Conservation (phyloP, 2,329 filamentous ascomycete genomes). For the Diplodia seriata region DNA sequence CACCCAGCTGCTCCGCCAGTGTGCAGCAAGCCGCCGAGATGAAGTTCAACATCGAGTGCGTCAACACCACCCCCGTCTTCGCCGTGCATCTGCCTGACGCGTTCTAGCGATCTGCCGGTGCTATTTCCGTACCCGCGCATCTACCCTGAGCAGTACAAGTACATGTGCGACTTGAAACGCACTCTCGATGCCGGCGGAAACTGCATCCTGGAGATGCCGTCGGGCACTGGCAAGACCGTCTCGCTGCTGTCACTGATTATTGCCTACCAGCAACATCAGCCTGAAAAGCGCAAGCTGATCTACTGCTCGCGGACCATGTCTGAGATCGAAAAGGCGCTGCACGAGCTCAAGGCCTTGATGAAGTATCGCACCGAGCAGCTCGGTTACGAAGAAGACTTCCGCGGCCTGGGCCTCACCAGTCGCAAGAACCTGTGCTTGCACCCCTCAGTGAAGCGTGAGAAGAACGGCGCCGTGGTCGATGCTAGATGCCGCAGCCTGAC, state of each 20-base stretch:
- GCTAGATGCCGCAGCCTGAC: constrained; percentile 95
- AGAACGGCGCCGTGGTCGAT: constrained; percentile 92
- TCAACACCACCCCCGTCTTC: constrained; percentile 20
- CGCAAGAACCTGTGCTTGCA: constrained; percentile 97
- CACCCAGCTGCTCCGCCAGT: not conserved
- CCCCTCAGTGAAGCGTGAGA: constrained; percentile 93
- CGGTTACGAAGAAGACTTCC: constrained; percentile 90
- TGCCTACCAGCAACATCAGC: constrained; percentile 93
- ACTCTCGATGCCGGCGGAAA: constrained; percentile 94
- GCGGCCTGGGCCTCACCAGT: constrained; percentile 89
- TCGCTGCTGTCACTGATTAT: constrained; percentile 94
- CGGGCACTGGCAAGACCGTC: constrained; percentile 96
- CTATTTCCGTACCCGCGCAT: constrained; percentile 78
- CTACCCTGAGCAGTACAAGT: constrained; percentile 67
- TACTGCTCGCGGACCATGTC: constrained; percentile 99
- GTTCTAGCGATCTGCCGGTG: constrained; percentile 67
- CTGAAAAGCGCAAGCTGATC: constrained; percentile 92
- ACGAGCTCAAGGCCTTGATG: constrained; percentile 91
- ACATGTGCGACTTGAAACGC: constrained; percentile 85
- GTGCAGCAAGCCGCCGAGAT: constrained; percentile 57
- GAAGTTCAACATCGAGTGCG: constrained; percentile 80
- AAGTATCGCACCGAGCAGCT: constrained; percentile 90
- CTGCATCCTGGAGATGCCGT: constrained; percentile 98
- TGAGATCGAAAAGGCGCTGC: constrained; percentile 96
- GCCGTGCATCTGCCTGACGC: constrained; percentile 16